phyloP scores from a whole-genome alignment of 495 filamentous ascomycete genomes.

The Thermochaetoides thermophila region DNA sequence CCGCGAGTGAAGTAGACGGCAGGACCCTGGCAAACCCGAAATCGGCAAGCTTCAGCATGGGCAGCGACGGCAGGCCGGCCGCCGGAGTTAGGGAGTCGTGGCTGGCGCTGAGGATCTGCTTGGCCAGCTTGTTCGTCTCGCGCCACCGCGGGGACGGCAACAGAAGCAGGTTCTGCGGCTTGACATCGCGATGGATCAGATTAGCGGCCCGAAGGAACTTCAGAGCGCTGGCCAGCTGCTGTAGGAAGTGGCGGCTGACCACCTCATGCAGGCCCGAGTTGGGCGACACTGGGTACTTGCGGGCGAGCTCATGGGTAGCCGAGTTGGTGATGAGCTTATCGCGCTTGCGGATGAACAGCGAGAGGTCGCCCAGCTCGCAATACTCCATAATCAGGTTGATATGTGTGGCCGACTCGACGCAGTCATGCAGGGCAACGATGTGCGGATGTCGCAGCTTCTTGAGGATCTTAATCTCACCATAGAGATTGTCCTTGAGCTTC shows the following conservation, averaged over 20 bases:
- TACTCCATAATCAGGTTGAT: conserved; percentile 99
- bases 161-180: conserved; percentile 88
- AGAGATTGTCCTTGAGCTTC: conserved; percentile 92
- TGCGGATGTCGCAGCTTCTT: conserved; percentile 87
- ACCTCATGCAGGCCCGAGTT: conserved; percentile 84
- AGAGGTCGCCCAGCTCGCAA: conserved; percentile 86
- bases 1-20: conserved; percentile 76
- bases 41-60: conserved; percentile 93
- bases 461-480: conserved; percentile 86
- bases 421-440: conserved; percentile 90
- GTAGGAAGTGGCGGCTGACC: conserved; percentile 83
- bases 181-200: conserved; percentile 91
- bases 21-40: conserved; percentile 92
- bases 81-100: conserved; percentile 64
- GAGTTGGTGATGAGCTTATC: conserved; percentile 60
- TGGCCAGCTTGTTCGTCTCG: conserved; percentile 22
- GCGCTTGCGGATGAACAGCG: conserved; percentile 86
- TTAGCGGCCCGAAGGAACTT: conserved; percentile 73
- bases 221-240: conserved; percentile 86
- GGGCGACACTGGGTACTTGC: conserved; percentile 73
- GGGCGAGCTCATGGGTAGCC: conserved; percentile 68
- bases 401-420: conserved; percentile 67
- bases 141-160: conserved; percentile 63
- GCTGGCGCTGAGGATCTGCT: conserved; percentile 45
- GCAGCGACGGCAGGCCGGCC: conserved; percentile 71